A percentile compares a stretch with the other conserved stretches of the same genome.
Conservation (phyloP, 2,329 filamentous ascomycete genomes). For the Colletotrichum sp. region DNA sequence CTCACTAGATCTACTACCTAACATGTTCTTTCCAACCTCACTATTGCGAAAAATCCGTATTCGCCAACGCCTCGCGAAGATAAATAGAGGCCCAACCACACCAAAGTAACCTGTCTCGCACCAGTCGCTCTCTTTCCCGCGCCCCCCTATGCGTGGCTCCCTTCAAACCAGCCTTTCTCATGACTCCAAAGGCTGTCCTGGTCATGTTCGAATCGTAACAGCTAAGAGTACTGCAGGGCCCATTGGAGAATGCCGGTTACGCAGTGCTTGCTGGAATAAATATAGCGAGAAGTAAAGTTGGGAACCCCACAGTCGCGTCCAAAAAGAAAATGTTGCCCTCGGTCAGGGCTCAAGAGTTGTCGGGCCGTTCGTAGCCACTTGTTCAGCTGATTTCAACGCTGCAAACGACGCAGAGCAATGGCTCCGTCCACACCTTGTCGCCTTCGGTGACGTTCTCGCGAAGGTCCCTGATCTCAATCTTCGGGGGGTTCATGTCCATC, state of each 20-base stretch:
- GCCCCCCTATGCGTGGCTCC: neutral
- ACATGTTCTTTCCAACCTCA: neutral
- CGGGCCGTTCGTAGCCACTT: slow-evolving; percentile 16
- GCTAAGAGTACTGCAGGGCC: neutral
- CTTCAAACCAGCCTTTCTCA: neutral
- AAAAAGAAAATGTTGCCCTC: neutral
- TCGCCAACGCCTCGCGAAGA: slow-evolving; percentile 22
- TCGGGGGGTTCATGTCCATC: slow-evolving; percentile 50
- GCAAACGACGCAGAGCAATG: slow-evolving; percentile 56
- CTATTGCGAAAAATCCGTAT: slow-evolving; percentile 4
- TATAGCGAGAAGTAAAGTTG: slow-evolving; percentile 16
- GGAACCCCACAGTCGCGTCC: neutral
- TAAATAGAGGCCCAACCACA: neutral
- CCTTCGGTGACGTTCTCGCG: slow-evolving; percentile 52
- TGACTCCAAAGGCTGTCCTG: neutral
- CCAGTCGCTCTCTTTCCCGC: neutral
- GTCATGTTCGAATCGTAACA: slow-evolving; percentile 4
- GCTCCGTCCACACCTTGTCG: slow-evolving; percentile 59
- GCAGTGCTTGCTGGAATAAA: slow-evolving; percentile 7
- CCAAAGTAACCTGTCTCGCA: neutral
- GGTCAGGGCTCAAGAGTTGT: neutral
- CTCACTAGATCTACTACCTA: neutral
- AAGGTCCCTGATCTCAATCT: slow-evolving; percentile 58
- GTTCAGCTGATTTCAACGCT: slow-evolving; percentile 47
- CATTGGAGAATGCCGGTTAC: neutral